A percentile compares a stretch with the other conserved stretches of the same genome.
Conservation (phyloP, 768 basidiomycete species). For the Galerina sulciceps region DNA sequence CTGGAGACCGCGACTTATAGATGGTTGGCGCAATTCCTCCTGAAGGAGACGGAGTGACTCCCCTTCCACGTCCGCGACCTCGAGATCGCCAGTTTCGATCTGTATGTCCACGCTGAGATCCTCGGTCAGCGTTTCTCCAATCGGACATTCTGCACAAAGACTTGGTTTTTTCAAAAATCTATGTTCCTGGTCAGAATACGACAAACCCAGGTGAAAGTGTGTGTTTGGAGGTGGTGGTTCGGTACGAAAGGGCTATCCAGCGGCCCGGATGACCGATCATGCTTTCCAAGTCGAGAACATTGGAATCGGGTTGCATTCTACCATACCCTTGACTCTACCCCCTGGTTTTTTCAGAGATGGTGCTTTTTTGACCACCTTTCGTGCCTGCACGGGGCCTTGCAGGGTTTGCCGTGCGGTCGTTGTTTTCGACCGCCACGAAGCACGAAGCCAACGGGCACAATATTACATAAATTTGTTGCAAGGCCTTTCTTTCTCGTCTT, state of each 20-base stretch:
- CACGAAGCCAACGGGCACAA: no score
- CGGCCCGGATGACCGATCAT: no score
- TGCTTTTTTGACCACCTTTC: no score
- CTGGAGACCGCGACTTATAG: not conserved
- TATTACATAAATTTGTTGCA: no score
- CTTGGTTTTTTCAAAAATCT: not conserved
- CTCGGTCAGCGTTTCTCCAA: constrained; percentile 4
- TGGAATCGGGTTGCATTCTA: no score
- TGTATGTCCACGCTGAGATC: not conserved
- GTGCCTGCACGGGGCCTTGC: no score
- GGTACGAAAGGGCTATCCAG: not conserved
- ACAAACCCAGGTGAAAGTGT: not conserved
- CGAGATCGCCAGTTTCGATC: constrained; percentile 9
- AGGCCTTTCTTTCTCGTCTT: no score
- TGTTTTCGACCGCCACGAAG: no score
- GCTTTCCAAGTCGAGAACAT: no score
- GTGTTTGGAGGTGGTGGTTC: not conserved
- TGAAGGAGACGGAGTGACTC: not conserved
- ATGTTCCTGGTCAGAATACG: not conserved
- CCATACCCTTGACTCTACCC: no score
- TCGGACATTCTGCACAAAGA: not conserved
- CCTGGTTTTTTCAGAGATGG: no score
- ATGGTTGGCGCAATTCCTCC: not conserved
- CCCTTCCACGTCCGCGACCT: constrained; percentile 13
- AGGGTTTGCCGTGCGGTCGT: no score